Conservation (phyloP, 257 asterid genomes). For the Nicotiana paniculata region DNA sequence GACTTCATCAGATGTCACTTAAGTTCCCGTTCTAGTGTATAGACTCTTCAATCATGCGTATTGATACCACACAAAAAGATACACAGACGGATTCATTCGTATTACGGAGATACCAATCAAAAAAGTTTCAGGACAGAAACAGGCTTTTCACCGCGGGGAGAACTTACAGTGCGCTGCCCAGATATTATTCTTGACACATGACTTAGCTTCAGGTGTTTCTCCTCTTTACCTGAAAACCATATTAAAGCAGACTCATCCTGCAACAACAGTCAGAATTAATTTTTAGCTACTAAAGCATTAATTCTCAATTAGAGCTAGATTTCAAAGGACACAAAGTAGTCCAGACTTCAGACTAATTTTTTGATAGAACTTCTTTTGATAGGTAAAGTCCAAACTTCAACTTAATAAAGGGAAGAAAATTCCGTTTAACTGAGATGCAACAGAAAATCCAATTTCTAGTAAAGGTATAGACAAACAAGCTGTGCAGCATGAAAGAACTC, state of each 20-base stretch:
- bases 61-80: background rate
- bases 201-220: conserved; percentile 83
- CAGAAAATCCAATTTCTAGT: background rate
- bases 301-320: background rate
- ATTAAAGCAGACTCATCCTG: conserved; percentile 94
- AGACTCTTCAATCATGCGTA: background rate
- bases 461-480: background rate
- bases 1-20: background rate
- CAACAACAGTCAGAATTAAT: background rate
- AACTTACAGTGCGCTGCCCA: conserved; percentile 96
- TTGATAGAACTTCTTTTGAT: background rate
- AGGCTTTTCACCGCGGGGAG: conserved; percentile 9
- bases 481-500: background rate
- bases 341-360: background rate
- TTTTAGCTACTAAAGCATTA: background rate
- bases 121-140: background rate
- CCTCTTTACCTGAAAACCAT: conserved; percentile 96
- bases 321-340: conserved; percentile 9
- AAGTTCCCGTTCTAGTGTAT: background rate
- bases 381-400: background rate
- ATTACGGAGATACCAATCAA: background rate
- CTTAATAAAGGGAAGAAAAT: background rate
- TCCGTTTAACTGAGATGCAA: background rate
- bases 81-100: background rate
- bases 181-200: conserved; percentile 89